These are phyloP conservation scores for Starmerella powellii DNA, from an alignment of 805 yeast species.

Conservation along the genomic window DNA sequence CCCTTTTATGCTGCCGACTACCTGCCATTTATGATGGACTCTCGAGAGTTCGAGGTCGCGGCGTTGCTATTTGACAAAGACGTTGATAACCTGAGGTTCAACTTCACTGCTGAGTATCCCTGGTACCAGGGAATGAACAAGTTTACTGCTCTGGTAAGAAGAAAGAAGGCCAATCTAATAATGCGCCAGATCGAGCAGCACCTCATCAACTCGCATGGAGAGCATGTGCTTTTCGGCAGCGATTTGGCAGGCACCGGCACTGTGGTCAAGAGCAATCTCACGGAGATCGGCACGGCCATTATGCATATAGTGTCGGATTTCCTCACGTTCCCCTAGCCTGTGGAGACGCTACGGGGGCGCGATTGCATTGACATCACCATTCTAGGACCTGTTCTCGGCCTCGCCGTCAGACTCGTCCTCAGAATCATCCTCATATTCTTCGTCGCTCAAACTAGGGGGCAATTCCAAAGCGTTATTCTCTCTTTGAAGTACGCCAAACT, in stretches of 20 bases:
- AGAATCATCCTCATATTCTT: slow-evolving; percentile 15
- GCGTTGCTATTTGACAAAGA: slow-evolving; percentile 6
- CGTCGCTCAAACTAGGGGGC: slow-evolving; percentile 24
- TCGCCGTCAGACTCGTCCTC: slow-evolving; percentile 2
- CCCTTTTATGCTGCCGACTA: slow-evolving; percentile 8
- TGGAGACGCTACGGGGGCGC: background rate
- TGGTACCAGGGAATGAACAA: slow-evolving; percentile 16
- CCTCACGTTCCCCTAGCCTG: background rate
- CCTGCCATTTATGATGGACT: background rate
- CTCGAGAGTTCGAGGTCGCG: background rate
- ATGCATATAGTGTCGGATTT: background rate
- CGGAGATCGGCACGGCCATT: background rate
- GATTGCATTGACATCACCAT: too few relatives aligned
- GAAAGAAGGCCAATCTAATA: slow-evolving; percentile 10
- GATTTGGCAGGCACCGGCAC: background rate
- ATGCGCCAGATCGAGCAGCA: slow-evolving; percentile 10
- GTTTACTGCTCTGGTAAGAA: slow-evolving; percentile 3
- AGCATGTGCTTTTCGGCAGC: slow-evolving; percentile 2
- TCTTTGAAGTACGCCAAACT: slow-evolving; percentile 22
- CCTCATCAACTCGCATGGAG: background rate
- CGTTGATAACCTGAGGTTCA: background rate
- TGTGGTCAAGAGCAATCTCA: background rate
- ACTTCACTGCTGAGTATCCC: slow-evolving; percentile 16
- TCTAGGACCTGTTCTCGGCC: background rate
- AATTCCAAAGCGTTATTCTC: slow-evolving; percentile 20